phyloP scores from a whole-genome alignment of 2,329 filamentous ascomycete species.

The Talaromyces amestolkiae region DNA sequence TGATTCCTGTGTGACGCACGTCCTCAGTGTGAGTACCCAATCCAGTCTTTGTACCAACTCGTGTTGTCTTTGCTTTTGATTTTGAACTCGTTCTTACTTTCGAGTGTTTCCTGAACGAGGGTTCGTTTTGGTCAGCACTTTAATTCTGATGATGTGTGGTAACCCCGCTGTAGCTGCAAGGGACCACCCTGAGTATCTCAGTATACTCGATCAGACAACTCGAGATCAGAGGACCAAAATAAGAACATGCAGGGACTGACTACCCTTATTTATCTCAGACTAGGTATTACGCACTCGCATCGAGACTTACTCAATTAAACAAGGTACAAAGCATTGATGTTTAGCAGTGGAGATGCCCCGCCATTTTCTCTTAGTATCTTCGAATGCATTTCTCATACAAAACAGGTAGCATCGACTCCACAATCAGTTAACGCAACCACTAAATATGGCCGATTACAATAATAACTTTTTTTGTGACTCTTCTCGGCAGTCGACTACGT shows the following conservation, averaged over 20 bases:
- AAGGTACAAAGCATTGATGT: not conserved
- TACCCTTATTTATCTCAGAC: not conserved
- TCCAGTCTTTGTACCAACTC: not conserved
- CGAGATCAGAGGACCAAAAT: not conserved
- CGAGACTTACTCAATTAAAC: not conserved
- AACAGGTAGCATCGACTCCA: not conserved
- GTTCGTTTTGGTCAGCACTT: not conserved
- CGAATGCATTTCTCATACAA: not conserved
- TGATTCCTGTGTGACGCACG: slow-evolving; percentile 2
- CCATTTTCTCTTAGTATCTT: not conserved
- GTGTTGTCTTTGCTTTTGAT: not conserved
- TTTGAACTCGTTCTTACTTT: not conserved
- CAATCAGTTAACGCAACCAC: not conserved
- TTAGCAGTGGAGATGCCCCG: not conserved
- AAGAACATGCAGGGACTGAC: not conserved
- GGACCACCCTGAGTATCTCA: not conserved
- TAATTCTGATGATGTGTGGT: not conserved
- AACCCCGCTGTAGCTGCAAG: not conserved
- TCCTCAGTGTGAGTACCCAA: slow-evolving; percentile 1
- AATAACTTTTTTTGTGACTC: not conserved
- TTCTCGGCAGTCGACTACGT: not conserved
- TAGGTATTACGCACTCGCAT: not conserved
- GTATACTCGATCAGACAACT: not conserved
- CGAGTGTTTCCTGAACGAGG: not conserved
- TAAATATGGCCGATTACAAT: not conserved